Base-by-base conservation (phyloP, 2,329 filamentous ascomycete genomes). In the Colletotrichum eremochloae region DNA sequence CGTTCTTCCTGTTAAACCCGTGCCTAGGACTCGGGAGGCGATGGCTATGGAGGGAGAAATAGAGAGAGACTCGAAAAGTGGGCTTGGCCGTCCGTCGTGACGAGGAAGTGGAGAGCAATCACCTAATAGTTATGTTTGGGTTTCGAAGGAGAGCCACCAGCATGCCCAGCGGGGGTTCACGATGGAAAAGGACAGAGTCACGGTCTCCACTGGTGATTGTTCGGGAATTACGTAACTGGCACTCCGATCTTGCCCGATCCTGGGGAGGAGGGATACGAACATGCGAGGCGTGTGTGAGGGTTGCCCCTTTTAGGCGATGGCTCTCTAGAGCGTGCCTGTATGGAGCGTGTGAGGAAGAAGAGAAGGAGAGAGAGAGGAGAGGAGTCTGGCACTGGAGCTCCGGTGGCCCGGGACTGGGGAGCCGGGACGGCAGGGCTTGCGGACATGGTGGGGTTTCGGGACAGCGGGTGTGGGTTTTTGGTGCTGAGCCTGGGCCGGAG, bases 151-250 rank as follows among this genome's bases (percentile, higher is more conserved):
- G 60, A 63, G 44, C 29, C 29, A 24, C 52, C 52, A 24, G 24
- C 24, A 24, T 40, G 52, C 42, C 31, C 38, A 11, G 42, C 11
- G 29, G 61, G 58, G 61, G 40, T 5, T 42, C 18, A 12, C 46
- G 24, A 48, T 50, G 58, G 40, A 46, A 57, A 61, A 31, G 42
- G 55, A 31, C 38, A 58, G 36, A 53, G 44, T 20, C 44, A 52
- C 40, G 40, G 18, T 44, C 29, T 48, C 65, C 69, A 68, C 58
- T n/a, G 52, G 57, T 36, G 44, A 44, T 38, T 36, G 44, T 62
- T 50, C 40, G 64, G 56, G 57, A 63, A 63, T 72, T 72, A 72
- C 69, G 69, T 72, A 68, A 72, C 58, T 60, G 36, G 65, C 58
- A 68, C 69, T 68, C 55, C 38, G 50, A 11, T 46, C 18, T 36